Evolutionary conservation across 768 basidiomycete species (phyloP), one percentile per base, ranked within the genome.

Genomic region (Boletus speciosus): DNA sequence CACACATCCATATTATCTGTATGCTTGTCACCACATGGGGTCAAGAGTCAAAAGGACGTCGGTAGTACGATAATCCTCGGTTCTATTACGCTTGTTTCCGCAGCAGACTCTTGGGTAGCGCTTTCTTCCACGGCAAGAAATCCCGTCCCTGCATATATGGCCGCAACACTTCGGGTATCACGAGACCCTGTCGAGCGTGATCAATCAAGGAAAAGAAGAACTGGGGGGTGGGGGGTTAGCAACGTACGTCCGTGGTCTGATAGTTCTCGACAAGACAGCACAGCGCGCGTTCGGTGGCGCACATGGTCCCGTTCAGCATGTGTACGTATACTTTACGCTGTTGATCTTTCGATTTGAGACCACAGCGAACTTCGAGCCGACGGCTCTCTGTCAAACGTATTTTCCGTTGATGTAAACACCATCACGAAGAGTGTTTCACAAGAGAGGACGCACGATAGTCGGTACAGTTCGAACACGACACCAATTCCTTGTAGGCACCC

Each of bases 261-360:
- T 96, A 93, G 72, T 98, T 98, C 75, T 99, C 97, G n/a, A 93
- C 95, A 52, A 99, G 64, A 72, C 97, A 98, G 73, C 96, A 98
- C 19, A 98, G 76, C 1, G 97, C 92, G 37, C 97, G 90, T 73
- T 96, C 92, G 1, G 97, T 98, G 1, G 97, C 97, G 63, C 94
- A 97, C 42, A 99, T 80, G 4, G 97, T 99, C 35, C 93, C 96
- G 71, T 99, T 99, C 66, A 99, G 75, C 97, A 99, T 99, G 77
- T 99, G 97, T 5, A 97, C 95, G 73, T 98, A 98, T 5, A 93
- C 75, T 67, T 98, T 95, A 54, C 90, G 83, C 47, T 89, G 79
- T 66, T 98, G 93, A 31, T 94, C 94, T 64, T 92, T 90, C 56
- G 80, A 78, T 73, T 95, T 97, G 69, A 95, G 77, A 9, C 97